phyloP scores from a whole-genome alignment of 2,329 filamentous ascomycete genomes.

The Periconia sp. region DNA sequence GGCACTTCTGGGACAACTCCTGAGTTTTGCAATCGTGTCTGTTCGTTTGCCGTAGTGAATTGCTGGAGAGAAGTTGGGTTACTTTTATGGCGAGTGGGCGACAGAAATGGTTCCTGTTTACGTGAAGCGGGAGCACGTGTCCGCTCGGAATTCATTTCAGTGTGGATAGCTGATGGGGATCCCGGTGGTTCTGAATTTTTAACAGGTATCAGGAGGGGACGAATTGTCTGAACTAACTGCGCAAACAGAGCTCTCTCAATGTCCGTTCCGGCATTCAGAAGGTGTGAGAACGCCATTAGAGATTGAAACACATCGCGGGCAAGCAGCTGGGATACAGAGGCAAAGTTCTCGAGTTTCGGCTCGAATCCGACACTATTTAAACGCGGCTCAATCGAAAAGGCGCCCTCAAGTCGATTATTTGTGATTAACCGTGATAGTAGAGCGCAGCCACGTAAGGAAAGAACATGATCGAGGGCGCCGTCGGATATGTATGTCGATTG shows the following conservation, averaged over 20 bases:
- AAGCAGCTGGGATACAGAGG: too few species aligned
- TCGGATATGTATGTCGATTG: slow-evolving; percentile 23
- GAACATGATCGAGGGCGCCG: slow-evolving; percentile 20
- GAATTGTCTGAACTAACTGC: slow-evolving; percentile 13
- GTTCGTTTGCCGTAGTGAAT: not conserved
- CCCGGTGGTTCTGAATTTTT: not conserved
- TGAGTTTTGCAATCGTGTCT: slow-evolving; percentile 2
- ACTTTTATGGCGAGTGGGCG: too few species aligned
- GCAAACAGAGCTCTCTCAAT: slow-evolving; percentile 19
- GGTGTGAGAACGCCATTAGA: slow-evolving; percentile 6
- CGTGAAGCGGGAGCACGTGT: too few species aligned
- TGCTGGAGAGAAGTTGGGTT: not conserved
- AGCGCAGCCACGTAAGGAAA: slow-evolving; percentile 21
- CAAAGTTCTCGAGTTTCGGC: too few species aligned
- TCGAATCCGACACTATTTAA: too few species aligned
- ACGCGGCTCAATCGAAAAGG: slow-evolving; percentile 12
- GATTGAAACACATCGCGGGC: slow-evolving; percentile 12
- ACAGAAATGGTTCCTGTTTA: too few species aligned
- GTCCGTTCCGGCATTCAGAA: not conserved
- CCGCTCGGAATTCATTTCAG: too few species aligned
- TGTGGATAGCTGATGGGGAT: too few species aligned
- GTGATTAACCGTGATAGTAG: slow-evolving; percentile 20
- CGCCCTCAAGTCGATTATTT: slow-evolving; percentile 10
- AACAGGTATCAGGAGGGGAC: slow-evolving; percentile 9
- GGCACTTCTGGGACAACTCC: slow-evolving; percentile 7